Base-by-base conservation (phyloP, 495 filamentous ascomycete genomes). In the Pyrenopolyporus hunteri region DNA sequence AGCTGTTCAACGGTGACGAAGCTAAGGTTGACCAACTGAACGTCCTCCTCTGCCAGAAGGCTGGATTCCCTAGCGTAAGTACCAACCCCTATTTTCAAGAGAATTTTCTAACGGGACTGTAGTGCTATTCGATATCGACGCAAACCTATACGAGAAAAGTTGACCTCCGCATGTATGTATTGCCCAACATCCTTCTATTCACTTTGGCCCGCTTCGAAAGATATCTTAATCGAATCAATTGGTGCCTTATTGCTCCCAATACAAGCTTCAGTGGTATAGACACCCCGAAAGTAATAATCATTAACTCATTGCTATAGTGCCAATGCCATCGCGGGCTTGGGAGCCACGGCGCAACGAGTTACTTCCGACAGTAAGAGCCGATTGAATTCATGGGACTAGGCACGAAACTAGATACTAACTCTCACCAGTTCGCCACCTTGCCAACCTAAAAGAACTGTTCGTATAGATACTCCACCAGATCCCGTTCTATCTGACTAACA, bases 291-390 rank as follows among this genome's bases (percentile, higher is more conserved):
- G 26, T 29, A 16, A 4, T 17, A 3, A n/a, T 2, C 16, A 28
- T 22, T 45, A 2, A 45, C n/a, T 25, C 13, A 28, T 28, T 9
- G 20, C 11, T 45, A 14, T 28, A 45, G 42, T 31, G 81, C 86
- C 52, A 92, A 93, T 70, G 92, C 89, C 20, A 81, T 98, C 28
- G 82, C 84, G 43, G 89, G 86, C 2, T 88, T 98, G 60, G 93
- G 93, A 28, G 85, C 90, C 9, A 96, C 91, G 3, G 89, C 85
- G 47, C 83, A 93, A 77, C 80, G 83, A 26, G 90, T 93, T 43
- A 73, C 71, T n/a, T 53, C 57, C 19, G 57, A 60, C 19, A 53
- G 57, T 60, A 52, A 33, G 57, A 11, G 17, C 28, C 39, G 25
- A 26, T 14, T 2, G n/a, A 40, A 22, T 1, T 2, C 9, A 35